Percentiles rank a stretch among this genome's conserved stretches.
Conservation (phyloP, 305 asterid species). For the Plantago rigida region DNA sequence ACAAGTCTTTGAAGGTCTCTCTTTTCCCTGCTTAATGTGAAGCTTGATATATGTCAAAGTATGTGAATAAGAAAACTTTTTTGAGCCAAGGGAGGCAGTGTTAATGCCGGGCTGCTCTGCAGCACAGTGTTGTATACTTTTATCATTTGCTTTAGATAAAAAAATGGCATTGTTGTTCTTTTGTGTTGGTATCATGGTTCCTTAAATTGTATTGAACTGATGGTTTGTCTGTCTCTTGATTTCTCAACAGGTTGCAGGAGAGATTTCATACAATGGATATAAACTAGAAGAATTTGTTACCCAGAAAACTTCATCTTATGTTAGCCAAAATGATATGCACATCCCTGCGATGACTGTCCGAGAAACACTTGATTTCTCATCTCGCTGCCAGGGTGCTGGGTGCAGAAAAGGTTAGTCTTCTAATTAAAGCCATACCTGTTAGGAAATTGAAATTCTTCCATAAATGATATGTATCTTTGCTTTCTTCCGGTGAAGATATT, state of each 20-base stretch:
- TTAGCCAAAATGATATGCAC: conserved; percentile 37
- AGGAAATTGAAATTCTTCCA: no score
- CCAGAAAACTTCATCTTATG: conserved; percentile 36
- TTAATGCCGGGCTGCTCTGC: no score
- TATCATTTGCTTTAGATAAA: neutral
- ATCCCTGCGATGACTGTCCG: conserved; percentile 41
- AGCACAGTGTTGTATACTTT: neutral
- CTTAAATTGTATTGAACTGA: neutral
- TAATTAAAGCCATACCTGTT: neutral
- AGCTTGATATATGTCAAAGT: no score
- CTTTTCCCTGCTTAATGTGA: no score
- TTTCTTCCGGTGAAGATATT: conserved; percentile 20
- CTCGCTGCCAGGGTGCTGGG: conserved; percentile 39
- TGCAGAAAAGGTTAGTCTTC: conserved; percentile 29
- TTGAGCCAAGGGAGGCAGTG: no score
- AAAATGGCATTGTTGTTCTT: neutral
- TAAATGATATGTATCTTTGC: neutral
- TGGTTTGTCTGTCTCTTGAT: neutral
- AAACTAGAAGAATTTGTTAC: conserved; percentile 33
- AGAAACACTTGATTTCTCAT: conserved; percentile 39
- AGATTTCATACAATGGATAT: conserved; percentile 35
- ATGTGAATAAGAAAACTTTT: no score
- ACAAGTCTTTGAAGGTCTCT: conserved; percentile 30
- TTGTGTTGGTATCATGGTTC: neutral
- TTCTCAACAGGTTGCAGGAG: conserved; percentile 30